Base-by-base conservation (phyloP, 1,284 basidiomycete species). In the Heterobasidion occidentale region DNA sequence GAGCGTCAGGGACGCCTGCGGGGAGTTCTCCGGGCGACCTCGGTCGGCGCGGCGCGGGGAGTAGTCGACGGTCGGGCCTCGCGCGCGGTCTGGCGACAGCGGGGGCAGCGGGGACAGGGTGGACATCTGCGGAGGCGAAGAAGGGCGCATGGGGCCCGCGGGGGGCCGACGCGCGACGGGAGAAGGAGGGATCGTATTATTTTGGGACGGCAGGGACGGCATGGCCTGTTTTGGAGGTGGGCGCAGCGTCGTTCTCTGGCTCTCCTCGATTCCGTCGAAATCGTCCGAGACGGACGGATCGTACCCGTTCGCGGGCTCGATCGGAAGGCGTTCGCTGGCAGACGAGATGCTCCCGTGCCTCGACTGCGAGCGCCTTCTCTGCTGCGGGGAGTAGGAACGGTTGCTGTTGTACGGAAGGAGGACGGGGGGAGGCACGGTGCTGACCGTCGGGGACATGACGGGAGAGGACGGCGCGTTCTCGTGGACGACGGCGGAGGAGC, bases 271-370 rank as follows among this genome's bases (percentile, higher is more conserved):
- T 65, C 80, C 78, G 54, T 88, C 84, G 54, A 82, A 68, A 64
- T 88, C 86, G 59, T 83, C 81, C 33, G 79, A 79, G 36, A 74
- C 70, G 15, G 81, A 81, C 33, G 85, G 84, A 55, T 90, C 88
- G 65, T 90, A 88, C 33, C 85, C 86, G 34, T 76, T 71, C 15
- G 72, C 64, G 3, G 70, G 68, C 56, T 86, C 84, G 8, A 74
- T 68, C 11, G 70, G 74, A 36, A 76, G 70, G 35, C 79, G 80
- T 63, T 88, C 86, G 64, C 83, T 84, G 9, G 78, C 68, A 20
- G 88, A 87, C 15, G 89, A 90, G 53, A 84, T 69, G 62, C 87
- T 90, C 59, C 78, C 83, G 57, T 81, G 80, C 55, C 83, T 77
- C 53, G 87, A 84, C 54, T 77, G 77, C 44, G 77, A 44, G 74